Evolutionary conservation across 2,329 filamentous ascomycete genomes (phyloP).

Genomic region (Monosporascus sp.): DNA sequence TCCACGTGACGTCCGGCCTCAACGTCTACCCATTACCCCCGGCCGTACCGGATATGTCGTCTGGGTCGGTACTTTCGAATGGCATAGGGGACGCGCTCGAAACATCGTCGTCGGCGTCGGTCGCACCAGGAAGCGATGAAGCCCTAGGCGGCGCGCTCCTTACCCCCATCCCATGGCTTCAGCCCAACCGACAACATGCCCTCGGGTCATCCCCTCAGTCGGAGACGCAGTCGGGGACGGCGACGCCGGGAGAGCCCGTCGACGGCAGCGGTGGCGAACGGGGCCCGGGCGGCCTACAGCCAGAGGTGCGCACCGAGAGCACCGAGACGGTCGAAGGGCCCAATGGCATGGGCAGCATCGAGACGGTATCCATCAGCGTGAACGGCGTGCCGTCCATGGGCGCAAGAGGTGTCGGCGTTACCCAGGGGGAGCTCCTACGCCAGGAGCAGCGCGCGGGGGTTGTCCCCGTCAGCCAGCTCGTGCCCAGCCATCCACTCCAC

Average conservation of each 20-base stretch:
- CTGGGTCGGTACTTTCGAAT: constrained; percentile 52
- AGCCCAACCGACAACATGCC: constrained; percentile 21
- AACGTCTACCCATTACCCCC: constrained; percentile 79
- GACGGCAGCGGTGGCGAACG: constrained; percentile 15
- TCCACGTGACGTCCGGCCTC: constrained; percentile 80
- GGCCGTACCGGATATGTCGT: constrained; percentile 53
- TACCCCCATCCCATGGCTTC: constrained; percentile 89
- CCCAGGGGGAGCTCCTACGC: constrained; percentile 78
- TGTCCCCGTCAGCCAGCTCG: constrained; percentile 61
- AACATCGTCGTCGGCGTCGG: constrained; percentile 29
- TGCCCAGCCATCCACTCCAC: constrained; percentile 33
- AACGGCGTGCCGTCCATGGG: constrained; percentile 60
- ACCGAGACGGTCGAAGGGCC: constrained; percentile 78
- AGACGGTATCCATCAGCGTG: constrained; percentile 72
- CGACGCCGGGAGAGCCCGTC: constrained; percentile 21
- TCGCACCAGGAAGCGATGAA: constrained; percentile 73
- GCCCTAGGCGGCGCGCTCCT: constrained; percentile 83
- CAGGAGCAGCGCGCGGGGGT: constrained; percentile 81
- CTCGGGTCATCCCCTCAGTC: constrained; percentile 14
- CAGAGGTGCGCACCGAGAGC: constrained; percentile 64
- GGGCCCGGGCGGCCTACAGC: constrained; percentile 42
- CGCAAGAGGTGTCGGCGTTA: constrained; percentile 52
- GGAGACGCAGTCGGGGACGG: constrained; percentile 11
- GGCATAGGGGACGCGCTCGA: constrained; percentile 47
- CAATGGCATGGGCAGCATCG: constrained; percentile 71